These are phyloP conservation scores for Yamagishiella unicocca DNA, from an alignment of 139 green algal species.

Conservation along the genomic window DNA sequence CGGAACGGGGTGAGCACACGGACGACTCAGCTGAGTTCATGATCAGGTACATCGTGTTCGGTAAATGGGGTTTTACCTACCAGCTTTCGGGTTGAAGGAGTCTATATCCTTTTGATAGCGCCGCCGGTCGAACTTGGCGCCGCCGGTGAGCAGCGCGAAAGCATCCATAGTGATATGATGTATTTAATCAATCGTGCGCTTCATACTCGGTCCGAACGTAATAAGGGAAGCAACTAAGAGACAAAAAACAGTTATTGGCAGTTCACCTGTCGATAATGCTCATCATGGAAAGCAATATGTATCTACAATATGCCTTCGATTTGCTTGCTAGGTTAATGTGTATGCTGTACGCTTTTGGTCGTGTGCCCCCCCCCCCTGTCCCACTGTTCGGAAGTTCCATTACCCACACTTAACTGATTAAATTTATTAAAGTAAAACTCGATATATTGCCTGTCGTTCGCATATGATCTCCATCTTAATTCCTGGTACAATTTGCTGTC, in stretches of 20 bases:
- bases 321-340: not conserved
- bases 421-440: too few relatives aligned
- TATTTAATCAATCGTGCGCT: not conserved
- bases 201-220: not conserved
- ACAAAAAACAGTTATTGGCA: not conserved
- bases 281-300: not conserved
- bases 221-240: not conserved
- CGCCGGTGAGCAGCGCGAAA: constrained; percentile 43
- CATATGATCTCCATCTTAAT: not conserved
- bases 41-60: too few relatives aligned
- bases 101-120: constrained; percentile 24
- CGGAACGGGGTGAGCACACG: not conserved
- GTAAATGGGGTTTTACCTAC: not conserved
- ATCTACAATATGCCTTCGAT: not conserved
- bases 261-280: not conserved
- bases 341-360: too few relatives aligned
- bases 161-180: constrained; percentile 28
- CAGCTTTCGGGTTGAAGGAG: constrained; percentile 31
- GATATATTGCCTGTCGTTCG: too few relatives aligned
- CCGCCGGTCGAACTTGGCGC: constrained; percentile 48
- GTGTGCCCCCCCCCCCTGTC: too few relatives aligned
- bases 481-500: not conserved
- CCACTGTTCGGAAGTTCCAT: too few relatives aligned
- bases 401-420: too few relatives aligned
- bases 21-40: not conserved